Evolutionary conservation across 2,329 filamentous ascomycete species (phyloP).

Genomic region (Penicillium psychrosexuale): DNA sequence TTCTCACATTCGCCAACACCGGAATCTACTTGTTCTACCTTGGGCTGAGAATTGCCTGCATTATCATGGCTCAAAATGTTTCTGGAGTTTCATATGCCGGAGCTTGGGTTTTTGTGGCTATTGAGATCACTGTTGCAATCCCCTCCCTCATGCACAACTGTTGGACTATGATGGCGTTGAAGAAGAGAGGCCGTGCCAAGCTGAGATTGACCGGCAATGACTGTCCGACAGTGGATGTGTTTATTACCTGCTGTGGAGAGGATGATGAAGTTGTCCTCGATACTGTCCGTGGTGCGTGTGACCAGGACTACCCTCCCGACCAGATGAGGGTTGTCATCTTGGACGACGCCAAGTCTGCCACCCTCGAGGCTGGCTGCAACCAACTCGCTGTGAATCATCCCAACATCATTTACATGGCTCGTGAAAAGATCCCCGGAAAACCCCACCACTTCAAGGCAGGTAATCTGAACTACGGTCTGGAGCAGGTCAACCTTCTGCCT

Average conservation of each 20-base stretch:
- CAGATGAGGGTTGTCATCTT: slow-evolving; percentile 39
- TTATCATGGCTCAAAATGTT: slow-evolving; percentile 51
- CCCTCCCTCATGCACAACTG: slow-evolving; percentile 57
- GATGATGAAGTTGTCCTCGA: slow-evolving; percentile 43
- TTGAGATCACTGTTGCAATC: slow-evolving; percentile 54
- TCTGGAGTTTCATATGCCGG: slow-evolving; percentile 44
- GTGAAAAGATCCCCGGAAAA: slow-evolving; percentile 40
- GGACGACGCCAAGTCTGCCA: slow-evolving; percentile 39
- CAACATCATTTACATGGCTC: slow-evolving; percentile 44
- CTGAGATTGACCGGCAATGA: slow-evolving; percentile 45
- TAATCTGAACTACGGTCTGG: slow-evolving; percentile 60
- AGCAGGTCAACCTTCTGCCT: slow-evolving; percentile 50
- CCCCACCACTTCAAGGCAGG: slow-evolving; percentile 61
- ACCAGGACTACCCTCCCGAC: slow-evolving; percentile 43
- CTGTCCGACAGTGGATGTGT: slow-evolving; percentile 43
- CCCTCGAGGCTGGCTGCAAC: slow-evolving; percentile 36
- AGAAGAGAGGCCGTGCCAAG: slow-evolving; percentile 54
- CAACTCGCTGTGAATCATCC: slow-evolving; percentile 36
- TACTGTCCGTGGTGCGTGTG: slow-evolving; percentile 38
- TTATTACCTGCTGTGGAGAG: slow-evolving; percentile 47
- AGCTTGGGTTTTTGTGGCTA: slow-evolving; percentile 57
- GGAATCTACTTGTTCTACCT: slow-evolving; percentile 48
- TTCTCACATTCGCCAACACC: slow-evolving; percentile 37
- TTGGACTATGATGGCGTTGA: slow-evolving; percentile 58
- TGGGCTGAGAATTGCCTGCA: slow-evolving; percentile 51